Evolutionary conservation across 495 filamentous ascomycete species (phyloP).

Genomic region (Parmelia sp.): DNA sequence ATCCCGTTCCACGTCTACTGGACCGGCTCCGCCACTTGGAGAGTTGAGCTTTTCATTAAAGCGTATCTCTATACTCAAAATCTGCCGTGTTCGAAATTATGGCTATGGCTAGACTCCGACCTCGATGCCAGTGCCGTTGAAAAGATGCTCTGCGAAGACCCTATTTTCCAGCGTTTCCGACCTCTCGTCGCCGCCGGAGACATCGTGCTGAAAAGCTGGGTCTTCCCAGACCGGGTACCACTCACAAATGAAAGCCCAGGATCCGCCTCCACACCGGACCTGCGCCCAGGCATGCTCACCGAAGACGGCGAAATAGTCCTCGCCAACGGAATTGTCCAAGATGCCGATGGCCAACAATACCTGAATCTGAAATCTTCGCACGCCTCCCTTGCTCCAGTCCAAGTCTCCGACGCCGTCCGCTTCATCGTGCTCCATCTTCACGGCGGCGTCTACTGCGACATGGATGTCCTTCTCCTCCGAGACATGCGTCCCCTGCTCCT

Average conservation of each 20-base stretch:
- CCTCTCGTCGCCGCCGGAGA: conserved; percentile 50
- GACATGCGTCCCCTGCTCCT: conserved; percentile 51
- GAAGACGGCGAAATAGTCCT: conserved; percentile 53
- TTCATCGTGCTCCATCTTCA: conserved; percentile 52
- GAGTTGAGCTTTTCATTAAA: conserved; percentile 53
- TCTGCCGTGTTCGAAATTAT: conserved; percentile 46
- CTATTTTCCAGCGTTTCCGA: conserved; percentile 45
- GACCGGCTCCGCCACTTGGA: conserved; percentile 52
- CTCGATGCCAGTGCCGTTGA: conserved; percentile 41
- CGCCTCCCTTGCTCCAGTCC: conserved; percentile 35
- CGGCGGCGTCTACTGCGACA: conserved; percentile 52
- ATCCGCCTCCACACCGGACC: neutral
- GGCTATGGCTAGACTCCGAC: conserved; percentile 50
- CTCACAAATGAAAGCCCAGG: conserved; percentile 30
- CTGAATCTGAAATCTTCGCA: conserved; percentile 7
- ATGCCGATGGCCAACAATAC: conserved; percentile 38
- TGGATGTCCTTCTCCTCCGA: conserved; percentile 51
- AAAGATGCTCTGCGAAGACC: conserved; percentile 44
- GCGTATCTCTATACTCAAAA: conserved; percentile 53
- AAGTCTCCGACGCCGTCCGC: conserved; percentile 43
- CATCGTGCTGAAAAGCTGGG: conserved; percentile 47
- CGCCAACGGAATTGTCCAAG: conserved; percentile 53
- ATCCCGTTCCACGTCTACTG: conserved; percentile 53
- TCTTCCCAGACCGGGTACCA: conserved; percentile 47
- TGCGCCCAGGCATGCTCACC: conserved; percentile 30